Percentiles rank a stretch among this genome's conserved stretches.
phyloP scores from a whole-genome alignment of 1,284 basidiomycete genomes.

The Leccinum pallidistipes region DNA sequence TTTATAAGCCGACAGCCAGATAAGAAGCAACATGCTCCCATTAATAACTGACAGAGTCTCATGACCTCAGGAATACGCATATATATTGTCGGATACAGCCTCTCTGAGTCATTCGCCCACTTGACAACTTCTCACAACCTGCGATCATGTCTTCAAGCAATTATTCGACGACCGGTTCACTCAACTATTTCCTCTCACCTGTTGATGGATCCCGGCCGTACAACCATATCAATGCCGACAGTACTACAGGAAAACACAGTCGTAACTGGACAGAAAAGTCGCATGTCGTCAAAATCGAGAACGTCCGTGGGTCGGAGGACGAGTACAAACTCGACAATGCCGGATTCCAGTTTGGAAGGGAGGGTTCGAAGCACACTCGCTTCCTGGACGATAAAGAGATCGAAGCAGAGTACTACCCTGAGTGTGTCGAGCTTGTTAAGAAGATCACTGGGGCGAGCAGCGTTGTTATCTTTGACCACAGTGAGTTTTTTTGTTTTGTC shows the following conservation, averaged over 20 bases:
- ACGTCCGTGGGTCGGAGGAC: constrained; percentile 47
- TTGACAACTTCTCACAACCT: background rate
- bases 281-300: constrained; percentile 28
- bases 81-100: constrained; percentile 3
- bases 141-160: constrained; percentile 21
- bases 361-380: constrained; percentile 25
- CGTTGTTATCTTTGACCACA: constrained; percentile 57
- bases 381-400: constrained; percentile 45
- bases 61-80: constrained; percentile 7
- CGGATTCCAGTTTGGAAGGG: constrained; percentile 46
- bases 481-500: constrained; percentile 31
- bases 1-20: constrained; percentile 4
- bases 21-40: constrained; percentile 1
- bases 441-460: constrained; percentile 50
- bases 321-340: constrained; percentile 46
- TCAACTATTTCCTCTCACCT: constrained; percentile 21
- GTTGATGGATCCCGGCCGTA: constrained; percentile 24
- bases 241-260: background rate
- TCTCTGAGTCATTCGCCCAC: background rate
- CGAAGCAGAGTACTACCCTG: constrained; percentile 49
- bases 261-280: constrained; percentile 21
- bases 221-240: constrained; percentile 14
- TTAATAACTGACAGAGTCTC: constrained; percentile 2
- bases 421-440: constrained; percentile 50
- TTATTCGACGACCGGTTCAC: constrained; percentile 15